These are phyloP conservation scores for Fusarium setosum DNA, from an alignment of 2,329 filamentous ascomycete genomes.

Conservation along the genomic window DNA sequence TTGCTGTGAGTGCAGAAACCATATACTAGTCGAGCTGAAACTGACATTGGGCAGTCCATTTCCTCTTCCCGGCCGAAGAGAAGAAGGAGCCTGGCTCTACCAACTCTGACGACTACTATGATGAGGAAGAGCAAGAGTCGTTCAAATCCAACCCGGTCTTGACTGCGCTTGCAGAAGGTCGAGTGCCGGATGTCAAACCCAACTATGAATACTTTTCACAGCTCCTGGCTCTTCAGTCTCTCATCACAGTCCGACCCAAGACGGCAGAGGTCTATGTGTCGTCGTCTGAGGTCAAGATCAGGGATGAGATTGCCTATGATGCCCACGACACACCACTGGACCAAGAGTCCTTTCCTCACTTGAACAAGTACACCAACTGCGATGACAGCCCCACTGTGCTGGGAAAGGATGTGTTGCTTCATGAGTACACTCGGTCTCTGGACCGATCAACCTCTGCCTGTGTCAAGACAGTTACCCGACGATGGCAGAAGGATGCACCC, in stretches of 20 bases:
- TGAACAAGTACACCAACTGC: conserved; percentile 64
- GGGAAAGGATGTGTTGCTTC: conserved; percentile 64
- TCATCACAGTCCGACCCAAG: conserved; percentile 66
- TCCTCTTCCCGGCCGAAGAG: conserved; percentile 67
- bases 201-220: conserved; percentile 72
- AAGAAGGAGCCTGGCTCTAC: conserved; percentile 70
- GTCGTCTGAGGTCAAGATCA: conserved; percentile 63
- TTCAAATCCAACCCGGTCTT: conserved; percentile 75
- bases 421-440: conserved; percentile 68
- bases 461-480: conserved; percentile 62
- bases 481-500: conserved; percentile 70
- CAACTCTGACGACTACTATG: conserved; percentile 66
- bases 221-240: conserved; percentile 64
- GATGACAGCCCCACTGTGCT: conserved; percentile 63
- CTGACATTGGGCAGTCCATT: conserved; percentile 60
- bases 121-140: conserved; percentile 59
- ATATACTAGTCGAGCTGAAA: not conserved
- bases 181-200: conserved; percentile 67
- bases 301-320: conserved; percentile 59
- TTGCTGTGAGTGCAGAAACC: conserved; percentile 64
- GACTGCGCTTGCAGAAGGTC: conserved; percentile 67
- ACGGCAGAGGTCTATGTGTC: conserved; percentile 70
- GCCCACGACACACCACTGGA: conserved; percentile 57
- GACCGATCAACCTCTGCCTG: conserved; percentile 67
- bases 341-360: conserved; percentile 64